phyloP scores from a whole-genome alignment of 75 land plant species.

The Pseudotsuga menziesii region DNA sequence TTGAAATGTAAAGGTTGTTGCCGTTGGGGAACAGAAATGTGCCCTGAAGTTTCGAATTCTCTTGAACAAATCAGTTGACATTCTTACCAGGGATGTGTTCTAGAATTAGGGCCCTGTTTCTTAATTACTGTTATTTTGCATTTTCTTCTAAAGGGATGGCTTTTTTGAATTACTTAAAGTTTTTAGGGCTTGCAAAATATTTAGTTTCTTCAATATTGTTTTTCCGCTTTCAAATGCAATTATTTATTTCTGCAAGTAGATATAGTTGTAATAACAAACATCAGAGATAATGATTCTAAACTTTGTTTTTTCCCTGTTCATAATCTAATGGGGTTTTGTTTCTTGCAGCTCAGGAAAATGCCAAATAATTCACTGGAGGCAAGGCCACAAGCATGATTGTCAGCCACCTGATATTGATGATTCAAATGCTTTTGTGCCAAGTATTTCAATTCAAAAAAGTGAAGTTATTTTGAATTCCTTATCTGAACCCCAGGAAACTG shows the following conservation, averaged over 20 bases:
- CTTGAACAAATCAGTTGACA: background rate
- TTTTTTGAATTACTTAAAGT: background rate
- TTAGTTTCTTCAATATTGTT: background rate
- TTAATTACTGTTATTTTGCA: background rate
- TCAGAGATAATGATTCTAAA: background rate
- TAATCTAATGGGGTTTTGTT: no score
- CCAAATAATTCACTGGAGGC: slow-evolving; percentile 80
- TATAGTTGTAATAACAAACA: background rate
- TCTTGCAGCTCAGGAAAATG: slow-evolving; percentile 67
- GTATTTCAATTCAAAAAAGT: slow-evolving; percentile 1
- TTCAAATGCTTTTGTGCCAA: background rate
- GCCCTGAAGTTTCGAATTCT: background rate
- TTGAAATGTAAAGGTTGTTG: background rate
- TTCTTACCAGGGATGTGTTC: background rate
- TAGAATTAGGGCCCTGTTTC: background rate
- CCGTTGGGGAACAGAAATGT: background rate
- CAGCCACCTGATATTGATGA: slow-evolving; percentile 18
- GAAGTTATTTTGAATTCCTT: background rate
- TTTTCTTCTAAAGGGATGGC: background rate
- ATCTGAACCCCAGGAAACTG: background rate
- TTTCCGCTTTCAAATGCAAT: background rate
- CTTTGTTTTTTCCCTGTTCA: background rate
- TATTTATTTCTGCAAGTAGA: background rate
- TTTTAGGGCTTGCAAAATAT: background rate
- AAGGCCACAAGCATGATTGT: slow-evolving; percentile 74